These are phyloP conservation scores for Russula sp. DNA, from an alignment of 768 basidiomycete genomes.

Conservation along the genomic window DNA sequence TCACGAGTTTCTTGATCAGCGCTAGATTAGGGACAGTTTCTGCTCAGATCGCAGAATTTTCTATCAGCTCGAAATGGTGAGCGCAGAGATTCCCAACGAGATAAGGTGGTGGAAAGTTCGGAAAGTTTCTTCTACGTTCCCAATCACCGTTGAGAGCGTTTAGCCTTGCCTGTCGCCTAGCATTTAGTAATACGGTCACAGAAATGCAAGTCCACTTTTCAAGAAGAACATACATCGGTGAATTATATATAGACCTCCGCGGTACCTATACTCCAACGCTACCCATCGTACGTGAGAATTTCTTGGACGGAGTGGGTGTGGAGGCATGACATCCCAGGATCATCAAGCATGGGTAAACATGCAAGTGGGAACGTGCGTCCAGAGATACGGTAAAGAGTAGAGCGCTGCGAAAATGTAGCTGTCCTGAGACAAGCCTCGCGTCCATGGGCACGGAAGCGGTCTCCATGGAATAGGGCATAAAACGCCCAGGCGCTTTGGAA, in stretches of 20 bases:
- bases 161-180: neutral
- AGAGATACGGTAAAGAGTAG: neutral
- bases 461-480: neutral
- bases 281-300: neutral
- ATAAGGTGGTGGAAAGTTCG: neutral
- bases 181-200: neutral
- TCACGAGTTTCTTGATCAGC: neutral
- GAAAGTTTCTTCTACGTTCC: neutral
- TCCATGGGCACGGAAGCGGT: neutral
- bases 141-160: neutral
- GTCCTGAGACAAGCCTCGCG: neutral
- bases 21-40: neutral
- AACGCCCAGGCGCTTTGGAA: neutral
- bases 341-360: neutral
- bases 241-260: neutral
- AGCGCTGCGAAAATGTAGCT: slow-evolving; percentile 4
- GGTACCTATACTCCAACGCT: neutral
- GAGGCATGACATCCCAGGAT: neutral
- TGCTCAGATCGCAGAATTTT: neutral
- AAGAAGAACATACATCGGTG: neutral
- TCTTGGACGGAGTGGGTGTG: neutral
- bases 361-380: neutral
- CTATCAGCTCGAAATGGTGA: slow-evolving; percentile 1
- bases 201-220: neutral
- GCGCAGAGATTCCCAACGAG: neutral